These are phyloP conservation scores for Physcia stellaris DNA, from an alignment of 495 filamentous ascomycete genomes.

Conservation along the genomic window DNA sequence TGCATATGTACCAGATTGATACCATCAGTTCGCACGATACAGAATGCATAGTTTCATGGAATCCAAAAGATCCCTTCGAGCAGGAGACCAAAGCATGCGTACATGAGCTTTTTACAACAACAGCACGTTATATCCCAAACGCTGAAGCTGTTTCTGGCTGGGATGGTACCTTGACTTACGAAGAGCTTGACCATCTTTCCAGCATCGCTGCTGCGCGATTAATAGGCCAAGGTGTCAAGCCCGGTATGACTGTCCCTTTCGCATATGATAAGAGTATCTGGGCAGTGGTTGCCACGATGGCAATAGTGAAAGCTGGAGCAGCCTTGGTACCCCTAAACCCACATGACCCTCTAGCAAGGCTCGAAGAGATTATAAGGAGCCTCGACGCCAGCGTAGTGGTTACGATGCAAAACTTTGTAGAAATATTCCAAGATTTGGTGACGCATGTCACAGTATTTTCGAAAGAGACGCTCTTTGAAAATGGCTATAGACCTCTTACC, in stretches of 20 bases:
- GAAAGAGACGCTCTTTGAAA: not conserved
- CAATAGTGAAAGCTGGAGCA: conserved; percentile 44
- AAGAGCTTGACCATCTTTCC: conserved; percentile 18
- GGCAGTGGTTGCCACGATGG: conserved; percentile 39
- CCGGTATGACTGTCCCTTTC: conserved; percentile 38
- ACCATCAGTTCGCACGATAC: no score
- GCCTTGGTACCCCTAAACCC: conserved; percentile 46
- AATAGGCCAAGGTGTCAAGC: conserved; percentile 24
- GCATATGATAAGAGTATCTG: conserved; percentile 44
- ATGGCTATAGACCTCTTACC: not conserved
- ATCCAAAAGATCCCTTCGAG: no score
- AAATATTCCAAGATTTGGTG: not conserved
- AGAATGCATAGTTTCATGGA: no score
- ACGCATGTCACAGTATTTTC: not conserved
- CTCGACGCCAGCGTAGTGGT: conserved; percentile 26
- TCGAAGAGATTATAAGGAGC: conserved; percentile 38
- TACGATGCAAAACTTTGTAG: not conserved
- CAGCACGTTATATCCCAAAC: no score
- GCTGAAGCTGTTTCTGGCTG: conserved; percentile 22
- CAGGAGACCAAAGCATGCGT: no score
- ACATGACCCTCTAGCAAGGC: conserved; percentile 37
- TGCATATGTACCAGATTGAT: no score
- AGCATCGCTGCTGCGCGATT: conserved; percentile 11
- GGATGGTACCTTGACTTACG: conserved; percentile 26
- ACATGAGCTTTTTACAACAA: no score